Percentiles rank a stretch among this genome's conserved stretches.
These are phyloP conservation scores for Keithomyces neogunnii DNA, from an alignment of 2,329 filamentous ascomycete species.

Conservation along the genomic window DNA sequence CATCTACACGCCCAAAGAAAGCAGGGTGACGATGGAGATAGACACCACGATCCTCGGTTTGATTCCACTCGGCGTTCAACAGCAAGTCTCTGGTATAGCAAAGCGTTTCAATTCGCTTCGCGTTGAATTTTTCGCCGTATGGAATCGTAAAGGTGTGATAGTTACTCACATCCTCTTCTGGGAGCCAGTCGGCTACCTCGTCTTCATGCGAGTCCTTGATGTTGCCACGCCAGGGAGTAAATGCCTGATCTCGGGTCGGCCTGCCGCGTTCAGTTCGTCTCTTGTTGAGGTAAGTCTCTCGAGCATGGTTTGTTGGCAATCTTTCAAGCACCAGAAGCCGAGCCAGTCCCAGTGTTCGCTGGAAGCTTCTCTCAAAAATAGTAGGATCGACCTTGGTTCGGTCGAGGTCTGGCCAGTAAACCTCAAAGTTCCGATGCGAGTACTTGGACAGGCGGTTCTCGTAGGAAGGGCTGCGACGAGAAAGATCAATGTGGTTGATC, in stretches of 20 bases:
- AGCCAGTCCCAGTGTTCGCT: constrained; percentile 66
- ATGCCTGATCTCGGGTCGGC: constrained; percentile 29
- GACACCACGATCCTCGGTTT: constrained; percentile 63
- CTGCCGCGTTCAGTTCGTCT: constrained; percentile 65
- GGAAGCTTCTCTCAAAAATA: constrained; percentile 76
- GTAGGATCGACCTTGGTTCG: constrained; percentile 73
- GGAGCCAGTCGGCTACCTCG: constrained; percentile 76
- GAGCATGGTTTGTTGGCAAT: constrained; percentile 58
- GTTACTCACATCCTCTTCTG: constrained; percentile 65
- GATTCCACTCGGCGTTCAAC: constrained; percentile 83
- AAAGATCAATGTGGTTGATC: constrained; percentile 71
- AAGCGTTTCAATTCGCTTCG: constrained; percentile 70
- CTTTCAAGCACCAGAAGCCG: constrained; percentile 73
- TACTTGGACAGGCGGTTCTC: constrained; percentile 84
- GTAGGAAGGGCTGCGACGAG: constrained; percentile 74
- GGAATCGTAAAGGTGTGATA: constrained; percentile 72
- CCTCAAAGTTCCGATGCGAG: constrained; percentile 74
- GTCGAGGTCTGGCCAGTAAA: constrained; percentile 70
- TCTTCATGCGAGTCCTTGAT: constrained; percentile 72
- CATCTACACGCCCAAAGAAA: constrained; percentile 69
- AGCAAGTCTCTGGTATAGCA: constrained; percentile 75
- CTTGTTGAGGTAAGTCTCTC: constrained; percentile 63
- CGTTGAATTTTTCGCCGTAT: constrained; percentile 53
- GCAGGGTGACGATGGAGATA: constrained; percentile 77
- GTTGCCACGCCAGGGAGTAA: constrained; percentile 48